These are phyloP conservation scores for Tolypocladium tundrense DNA, from an alignment of 2,329 filamentous ascomycete genomes.

Conservation along the genomic window DNA sequence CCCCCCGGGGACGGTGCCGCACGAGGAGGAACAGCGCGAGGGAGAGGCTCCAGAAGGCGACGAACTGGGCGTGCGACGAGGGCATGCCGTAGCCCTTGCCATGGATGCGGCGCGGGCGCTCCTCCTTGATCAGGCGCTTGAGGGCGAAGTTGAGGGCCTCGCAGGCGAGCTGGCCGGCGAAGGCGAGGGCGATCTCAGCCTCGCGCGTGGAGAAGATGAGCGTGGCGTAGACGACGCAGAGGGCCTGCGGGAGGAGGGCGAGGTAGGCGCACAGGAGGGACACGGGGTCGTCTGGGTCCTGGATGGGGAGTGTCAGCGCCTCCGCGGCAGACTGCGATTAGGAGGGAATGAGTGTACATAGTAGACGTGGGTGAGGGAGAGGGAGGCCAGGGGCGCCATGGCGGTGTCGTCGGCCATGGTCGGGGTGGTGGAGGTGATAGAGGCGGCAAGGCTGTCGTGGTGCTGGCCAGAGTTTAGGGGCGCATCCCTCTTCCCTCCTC, in stretches of 20 bases:
- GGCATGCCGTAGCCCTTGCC: constrained; percentile 99
- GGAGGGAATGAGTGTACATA: constrained; percentile 51
- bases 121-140: constrained; percentile 87
- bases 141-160: constrained; percentile 83
- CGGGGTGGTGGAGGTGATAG: neutral
- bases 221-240: constrained; percentile 83
- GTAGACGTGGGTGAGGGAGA: constrained; percentile 92
- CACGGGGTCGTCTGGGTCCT: constrained; percentile 78
- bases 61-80: constrained; percentile 86
- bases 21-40: constrained; percentile 76
- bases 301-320: constrained; percentile 1
- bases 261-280: constrained; percentile 90
- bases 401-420: neutral
- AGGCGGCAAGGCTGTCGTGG: neutral
- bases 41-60: constrained; percentile 81
- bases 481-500: neutral
- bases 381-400: constrained; percentile 62
- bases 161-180: constrained; percentile 82
- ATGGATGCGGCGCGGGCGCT: constrained; percentile 71
- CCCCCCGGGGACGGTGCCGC: constrained; percentile 53
- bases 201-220: constrained; percentile 88
- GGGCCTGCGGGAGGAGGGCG: constrained; percentile 82
- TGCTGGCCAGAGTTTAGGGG: neutral
- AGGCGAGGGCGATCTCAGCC: constrained; percentile 80
- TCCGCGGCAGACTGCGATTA: neutral